Percentiles rank a stretch among this genome's conserved stretches.
Conservation (phyloP, 2,329 filamentous ascomycete genomes). For the Cladosporium sp. region DNA sequence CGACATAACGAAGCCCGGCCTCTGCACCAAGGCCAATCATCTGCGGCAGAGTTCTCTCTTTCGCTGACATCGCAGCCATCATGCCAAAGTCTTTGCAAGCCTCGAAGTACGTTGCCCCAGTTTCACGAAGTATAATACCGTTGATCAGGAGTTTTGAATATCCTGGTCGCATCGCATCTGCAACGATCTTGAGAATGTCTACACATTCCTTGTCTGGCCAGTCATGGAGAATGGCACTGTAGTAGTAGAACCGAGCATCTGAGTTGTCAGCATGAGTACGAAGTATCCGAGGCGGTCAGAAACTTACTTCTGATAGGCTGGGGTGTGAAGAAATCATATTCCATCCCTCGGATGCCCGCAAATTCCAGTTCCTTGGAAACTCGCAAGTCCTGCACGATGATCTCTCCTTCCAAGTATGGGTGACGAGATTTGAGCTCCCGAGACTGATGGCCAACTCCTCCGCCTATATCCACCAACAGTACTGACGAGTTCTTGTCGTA, state of each 20-base stretch:
- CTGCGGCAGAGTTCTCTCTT: background rate
- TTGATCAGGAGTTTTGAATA: slow-evolving; percentile 12
- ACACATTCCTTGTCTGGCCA: slow-evolving; percentile 25
- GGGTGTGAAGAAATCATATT: background rate
- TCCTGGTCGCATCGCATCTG: slow-evolving; percentile 24
- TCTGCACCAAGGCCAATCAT: background rate
- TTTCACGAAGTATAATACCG: slow-evolving; percentile 1
- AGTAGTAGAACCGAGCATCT: slow-evolving; percentile 27
- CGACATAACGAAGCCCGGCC: background rate
- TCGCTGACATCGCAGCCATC: slow-evolving; percentile 7
- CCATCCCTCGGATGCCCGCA: background rate
- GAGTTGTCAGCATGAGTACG: background rate
- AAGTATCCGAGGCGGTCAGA: no score
- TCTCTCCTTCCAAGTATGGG: background rate
- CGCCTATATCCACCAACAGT: background rate
- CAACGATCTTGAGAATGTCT: slow-evolving; percentile 24
- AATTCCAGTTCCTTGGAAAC: background rate
- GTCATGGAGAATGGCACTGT: slow-evolving; percentile 26
- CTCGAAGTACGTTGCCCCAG: background rate
- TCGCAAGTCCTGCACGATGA: background rate
- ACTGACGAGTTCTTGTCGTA: background rate
- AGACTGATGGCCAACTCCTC: background rate
- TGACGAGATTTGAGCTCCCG: background rate
- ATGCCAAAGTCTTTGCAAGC: slow-evolving; percentile 10
- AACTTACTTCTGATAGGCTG: background rate